Conservation (phyloP, 768 basidiomycete genomes). For the Paxillus ammoniavirescens region DNA sequence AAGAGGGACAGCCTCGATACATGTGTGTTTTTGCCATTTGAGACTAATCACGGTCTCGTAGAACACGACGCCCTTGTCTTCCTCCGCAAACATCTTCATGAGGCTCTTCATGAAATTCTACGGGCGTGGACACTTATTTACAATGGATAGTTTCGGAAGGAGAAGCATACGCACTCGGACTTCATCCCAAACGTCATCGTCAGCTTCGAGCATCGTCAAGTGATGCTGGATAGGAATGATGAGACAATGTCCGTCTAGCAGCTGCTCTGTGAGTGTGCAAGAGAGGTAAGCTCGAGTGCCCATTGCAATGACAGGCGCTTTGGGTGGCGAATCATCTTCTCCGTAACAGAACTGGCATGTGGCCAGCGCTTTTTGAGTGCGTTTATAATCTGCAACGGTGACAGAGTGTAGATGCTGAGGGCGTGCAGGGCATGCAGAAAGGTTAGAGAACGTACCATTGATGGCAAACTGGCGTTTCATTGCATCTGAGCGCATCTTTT, state of each 20-base stretch:
- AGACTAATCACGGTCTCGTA: slow-evolving; percentile 90
- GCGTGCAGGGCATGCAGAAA: background rate
- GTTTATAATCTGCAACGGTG: slow-evolving; percentile 74
- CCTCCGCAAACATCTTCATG: slow-evolving; percentile 91
- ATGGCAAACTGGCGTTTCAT: slow-evolving; percentile 98
- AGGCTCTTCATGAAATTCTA: slow-evolving; percentile 88
- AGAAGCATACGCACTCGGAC: slow-evolving; percentile 59
- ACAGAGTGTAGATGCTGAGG: background rate
- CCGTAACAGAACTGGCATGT: slow-evolving; percentile 86
- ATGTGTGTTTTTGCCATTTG: slow-evolving; percentile 87
- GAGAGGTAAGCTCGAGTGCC: slow-evolving; percentile 91
- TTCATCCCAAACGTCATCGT: slow-evolving; percentile 99
- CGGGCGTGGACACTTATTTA: background rate
- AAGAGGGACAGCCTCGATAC: slow-evolving; percentile 91
- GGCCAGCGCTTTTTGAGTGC: slow-evolving; percentile 87
- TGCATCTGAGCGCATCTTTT: slow-evolving; percentile 94
- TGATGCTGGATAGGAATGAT: slow-evolving; percentile 97
- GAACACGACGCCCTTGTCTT: slow-evolving; percentile 93
- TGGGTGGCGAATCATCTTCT: slow-evolving; percentile 90
- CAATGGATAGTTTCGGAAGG: background rate
- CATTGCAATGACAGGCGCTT: slow-evolving; percentile 85
- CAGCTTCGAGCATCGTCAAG: slow-evolving; percentile 85
- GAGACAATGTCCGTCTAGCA: slow-evolving; percentile 89
- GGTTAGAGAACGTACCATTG: slow-evolving; percentile 57
- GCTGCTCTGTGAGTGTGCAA: slow-evolving; percentile 82